Base-by-base conservation (phyloP, 805 yeast species). In the Myxozyma nipponensis region DNA sequence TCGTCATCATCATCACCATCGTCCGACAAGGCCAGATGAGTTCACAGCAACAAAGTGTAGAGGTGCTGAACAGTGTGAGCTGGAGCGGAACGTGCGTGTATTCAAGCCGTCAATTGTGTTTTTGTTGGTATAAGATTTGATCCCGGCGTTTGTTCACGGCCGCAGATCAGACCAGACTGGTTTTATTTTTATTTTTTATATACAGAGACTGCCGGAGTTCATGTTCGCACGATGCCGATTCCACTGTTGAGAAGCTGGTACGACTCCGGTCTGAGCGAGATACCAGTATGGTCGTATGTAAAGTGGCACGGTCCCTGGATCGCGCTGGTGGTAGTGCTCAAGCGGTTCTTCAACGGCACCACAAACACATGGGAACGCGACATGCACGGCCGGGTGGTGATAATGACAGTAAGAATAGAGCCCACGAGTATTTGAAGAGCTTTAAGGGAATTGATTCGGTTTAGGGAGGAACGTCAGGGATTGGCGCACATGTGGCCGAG, bases 321-420 rank as follows among this genome's bases (percentile, higher is more conserved):
- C 0, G 69, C 74, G 0, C 68, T 68, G 0, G 62, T 77, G 0
- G 76, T 71, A 0, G 75, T 76, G 1, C 45, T 81, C 39, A 91
- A 91, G 65, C 79, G 78, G 65, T 87, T 85, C 70, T 82, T 85
- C 61, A 78, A 83, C 32, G 98, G 98, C 9, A 67, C 86, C 1
- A 59, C 77, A 19, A 93, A 91, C 68, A 85, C 89, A 0, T 91
- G 96, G 96, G 95, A 87, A 54, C 75, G 97, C 52, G 90, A 89
- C 57, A 69, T 91, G 65, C 96, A 93, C 64, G 97, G 98, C 1
- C 81, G 82, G 62, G 98, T 90, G 3, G 66, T 71, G 26, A 47
- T 69, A 44, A 50, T 69, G 7, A 72, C 73, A 15, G 58, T 54
- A 43, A 15, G 58, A 23, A 7, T 21, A 17, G 10, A 17, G 7